Conservation (phyloP, 176 grass and related monocot genomes). For the Poa annua region DNA sequence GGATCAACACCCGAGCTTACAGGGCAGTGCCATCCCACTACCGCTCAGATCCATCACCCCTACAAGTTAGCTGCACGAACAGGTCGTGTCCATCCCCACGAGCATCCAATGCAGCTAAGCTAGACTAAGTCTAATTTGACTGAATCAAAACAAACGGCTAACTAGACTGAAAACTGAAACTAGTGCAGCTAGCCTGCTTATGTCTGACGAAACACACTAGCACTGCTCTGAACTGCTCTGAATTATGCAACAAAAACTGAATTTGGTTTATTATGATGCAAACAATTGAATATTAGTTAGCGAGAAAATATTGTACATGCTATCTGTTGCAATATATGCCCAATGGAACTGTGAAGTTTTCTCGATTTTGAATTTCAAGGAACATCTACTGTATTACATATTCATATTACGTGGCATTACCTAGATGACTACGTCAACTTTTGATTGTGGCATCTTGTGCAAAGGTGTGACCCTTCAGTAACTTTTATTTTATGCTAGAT, state of each 20-base stretch:
- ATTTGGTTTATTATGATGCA: not conserved
- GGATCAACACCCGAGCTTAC: no score
- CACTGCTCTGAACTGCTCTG: no score
- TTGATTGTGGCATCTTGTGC: not conserved
- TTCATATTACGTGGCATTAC: not conserved
- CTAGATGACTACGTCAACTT: conserved; percentile 6
- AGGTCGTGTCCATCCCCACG: no score
- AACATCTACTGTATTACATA: conserved; percentile 1
- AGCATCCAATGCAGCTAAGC: no score
- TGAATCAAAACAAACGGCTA: no score
- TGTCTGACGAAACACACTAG: no score
- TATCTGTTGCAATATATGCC: conserved; percentile 2
- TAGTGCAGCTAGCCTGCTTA: no score
- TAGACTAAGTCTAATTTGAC: no score
- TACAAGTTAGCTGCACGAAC: no score
- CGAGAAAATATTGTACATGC: not conserved
- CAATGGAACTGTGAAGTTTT: not conserved
- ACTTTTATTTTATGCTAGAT: not conserved
- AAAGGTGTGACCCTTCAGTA: conserved; percentile 6
- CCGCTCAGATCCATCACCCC: no score
- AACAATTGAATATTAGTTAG: conserved; percentile 10
- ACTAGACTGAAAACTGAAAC: no score
- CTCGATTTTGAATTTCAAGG: conserved; percentile 16
- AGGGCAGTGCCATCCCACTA: no score
- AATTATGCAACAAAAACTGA: not conserved